Percentiles rank a stretch among this genome's conserved stretches.
These are phyloP conservation scores for Hansenula anomala DNA, from an alignment of 1,139 yeast species.

Conservation along the genomic window DNA sequence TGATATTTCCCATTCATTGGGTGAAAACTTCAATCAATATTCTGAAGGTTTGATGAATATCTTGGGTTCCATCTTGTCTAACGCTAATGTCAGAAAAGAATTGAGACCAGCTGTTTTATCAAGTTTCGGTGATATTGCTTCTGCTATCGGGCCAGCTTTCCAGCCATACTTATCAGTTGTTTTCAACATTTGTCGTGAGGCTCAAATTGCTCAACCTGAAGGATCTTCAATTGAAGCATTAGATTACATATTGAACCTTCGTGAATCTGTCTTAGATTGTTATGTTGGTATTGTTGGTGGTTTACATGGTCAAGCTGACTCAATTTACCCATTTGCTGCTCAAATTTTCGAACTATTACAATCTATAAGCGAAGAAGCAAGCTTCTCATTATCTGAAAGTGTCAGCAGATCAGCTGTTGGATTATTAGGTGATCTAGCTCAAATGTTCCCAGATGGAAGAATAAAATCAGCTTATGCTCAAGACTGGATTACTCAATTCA, in stretches of 20 bases:
- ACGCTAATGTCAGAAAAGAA: slow-evolving; percentile 65
- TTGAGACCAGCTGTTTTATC: slow-evolving; percentile 85
- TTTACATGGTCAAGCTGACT: slow-evolving; percentile 61
- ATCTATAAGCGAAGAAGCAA: slow-evolving; percentile 53
- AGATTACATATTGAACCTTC: slow-evolving; percentile 68
- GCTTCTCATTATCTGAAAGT: slow-evolving; percentile 55
- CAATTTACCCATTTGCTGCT: slow-evolving; percentile 58
- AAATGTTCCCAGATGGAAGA: slow-evolving; percentile 76
- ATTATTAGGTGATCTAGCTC: slow-evolving; percentile 84
- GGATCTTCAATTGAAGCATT: slow-evolving; percentile 64
- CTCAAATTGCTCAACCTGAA: slow-evolving; percentile 43
- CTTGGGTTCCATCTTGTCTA: slow-evolving; percentile 67
- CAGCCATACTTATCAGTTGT: slow-evolving; percentile 74
- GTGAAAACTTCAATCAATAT: slow-evolving; percentile 65
- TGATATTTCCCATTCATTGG: slow-evolving; percentile 92
- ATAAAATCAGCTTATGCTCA: slow-evolving; percentile 61
- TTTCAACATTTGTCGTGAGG: slow-evolving; percentile 50
- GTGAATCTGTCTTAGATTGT: slow-evolving; percentile 88
- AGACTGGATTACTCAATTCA: slow-evolving; percentile 75
- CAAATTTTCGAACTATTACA: slow-evolving; percentile 69
- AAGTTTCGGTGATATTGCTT: slow-evolving; percentile 95
- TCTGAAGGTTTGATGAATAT: slow-evolving; percentile 79
- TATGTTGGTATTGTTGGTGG: slow-evolving; percentile 96
- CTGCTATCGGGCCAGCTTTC: slow-evolving; percentile 75
- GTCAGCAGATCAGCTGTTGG: slow-evolving; percentile 82